Conservation (phyloP, 2,329 filamentous ascomycete genomes). For the Tolypocladium paradoxum region DNA sequence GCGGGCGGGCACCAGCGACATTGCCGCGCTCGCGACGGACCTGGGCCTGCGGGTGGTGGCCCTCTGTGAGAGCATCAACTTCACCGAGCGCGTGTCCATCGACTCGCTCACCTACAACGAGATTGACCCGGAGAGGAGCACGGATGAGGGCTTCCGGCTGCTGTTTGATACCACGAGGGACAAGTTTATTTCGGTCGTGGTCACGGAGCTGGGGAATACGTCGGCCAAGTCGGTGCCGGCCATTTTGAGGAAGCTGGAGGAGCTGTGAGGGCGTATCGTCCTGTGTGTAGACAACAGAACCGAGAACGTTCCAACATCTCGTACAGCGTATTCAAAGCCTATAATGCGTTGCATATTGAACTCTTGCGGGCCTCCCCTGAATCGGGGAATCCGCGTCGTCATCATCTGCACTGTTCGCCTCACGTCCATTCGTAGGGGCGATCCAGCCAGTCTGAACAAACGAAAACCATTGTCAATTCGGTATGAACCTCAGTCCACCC, state of each 20-base stretch:
- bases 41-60: constrained; percentile 73
- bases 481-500: neutral
- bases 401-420: neutral
- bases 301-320: neutral
- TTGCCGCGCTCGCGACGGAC: constrained; percentile 73
- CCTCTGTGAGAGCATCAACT: constrained; percentile 91
- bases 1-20: constrained; percentile 72
- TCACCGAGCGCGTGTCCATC: constrained; percentile 72
- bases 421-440: neutral
- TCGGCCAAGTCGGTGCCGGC: constrained; percentile 75
- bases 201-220: constrained; percentile 83
- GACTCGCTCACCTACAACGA: constrained; percentile 95
- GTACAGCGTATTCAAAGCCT: neutral
- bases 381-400: too few species aligned
- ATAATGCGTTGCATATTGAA: neutral
- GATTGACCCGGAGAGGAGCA: constrained; percentile 63
- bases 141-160: constrained; percentile 45
- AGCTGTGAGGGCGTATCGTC: constrained; percentile 25
- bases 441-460: neutral
- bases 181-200: constrained; percentile 75
- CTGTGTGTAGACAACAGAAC: neutral
- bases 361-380: too few species aligned
- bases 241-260: constrained; percentile 46
- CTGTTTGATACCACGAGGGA: constrained; percentile 90
- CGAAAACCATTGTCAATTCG: neutral